Percentiles rank a stretch among this genome's conserved stretches.
phyloP scores from a whole-genome alignment of 2,329 filamentous ascomycete species.

The Penicillium griseofulvum region DNA sequence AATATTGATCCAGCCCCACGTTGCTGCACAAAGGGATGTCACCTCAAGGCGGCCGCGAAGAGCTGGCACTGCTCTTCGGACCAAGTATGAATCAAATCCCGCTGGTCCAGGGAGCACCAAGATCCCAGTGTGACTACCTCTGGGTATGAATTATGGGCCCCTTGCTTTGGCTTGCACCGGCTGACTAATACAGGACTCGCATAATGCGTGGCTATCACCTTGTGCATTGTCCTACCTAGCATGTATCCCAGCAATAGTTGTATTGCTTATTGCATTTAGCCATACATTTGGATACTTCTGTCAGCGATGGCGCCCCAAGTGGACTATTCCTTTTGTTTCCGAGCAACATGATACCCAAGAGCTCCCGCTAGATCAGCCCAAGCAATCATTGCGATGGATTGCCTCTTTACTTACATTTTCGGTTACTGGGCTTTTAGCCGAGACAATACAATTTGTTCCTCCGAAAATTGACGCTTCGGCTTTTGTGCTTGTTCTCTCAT shows the following conservation, averaged over 20 bases:
- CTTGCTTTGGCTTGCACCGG: slow-evolving; percentile 1
- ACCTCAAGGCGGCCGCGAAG: neutral
- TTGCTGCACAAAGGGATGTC: neutral
- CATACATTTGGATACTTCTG: slow-evolving; percentile 29
- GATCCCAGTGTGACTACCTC: slow-evolving; percentile 15
- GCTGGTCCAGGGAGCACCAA: slow-evolving; percentile 2
- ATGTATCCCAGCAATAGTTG: slow-evolving; percentile 28
- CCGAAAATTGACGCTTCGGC: slow-evolving; percentile 14
- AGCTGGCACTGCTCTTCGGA: slow-evolving; percentile 1
- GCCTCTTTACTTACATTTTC: slow-evolving; percentile 41
- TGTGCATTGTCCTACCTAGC: slow-evolving; percentile 37
- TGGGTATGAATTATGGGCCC: slow-evolving; percentile 15
- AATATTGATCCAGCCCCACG: slow-evolving; percentile 9
- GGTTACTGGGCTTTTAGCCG: slow-evolving; percentile 34
- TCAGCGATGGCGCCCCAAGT: slow-evolving; percentile 42
- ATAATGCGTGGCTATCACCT: slow-evolving; percentile 34
- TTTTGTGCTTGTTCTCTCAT: slow-evolving; percentile 34
- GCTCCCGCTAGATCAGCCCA: slow-evolving; percentile 32
- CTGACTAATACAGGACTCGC: slow-evolving; percentile 34
- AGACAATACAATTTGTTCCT: slow-evolving; percentile 30
- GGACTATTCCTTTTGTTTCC: slow-evolving; percentile 53
- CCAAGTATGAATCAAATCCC: slow-evolving; percentile 19
- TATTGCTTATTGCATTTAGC: slow-evolving; percentile 26
- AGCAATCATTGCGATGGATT: slow-evolving; percentile 34
- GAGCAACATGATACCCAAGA: slow-evolving; percentile 38